Conservation (phyloP, 371 early-diverging fungal genomes). For the Nematocida parisii region DNA sequence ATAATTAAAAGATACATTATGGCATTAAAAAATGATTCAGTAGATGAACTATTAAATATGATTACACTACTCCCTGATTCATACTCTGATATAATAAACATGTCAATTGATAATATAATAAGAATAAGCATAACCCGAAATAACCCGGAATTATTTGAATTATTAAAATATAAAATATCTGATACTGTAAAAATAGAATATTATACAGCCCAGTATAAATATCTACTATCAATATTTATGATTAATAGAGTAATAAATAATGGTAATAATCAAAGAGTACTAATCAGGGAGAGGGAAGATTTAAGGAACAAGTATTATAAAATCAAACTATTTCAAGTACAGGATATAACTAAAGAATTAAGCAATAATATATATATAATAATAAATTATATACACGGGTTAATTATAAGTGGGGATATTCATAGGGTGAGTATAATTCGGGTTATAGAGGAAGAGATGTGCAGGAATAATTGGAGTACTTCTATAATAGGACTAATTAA, state of each 20-base stretch:
- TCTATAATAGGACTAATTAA: background rate
- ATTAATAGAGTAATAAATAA: slow-evolving; percentile 24
- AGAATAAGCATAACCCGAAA: background rate
- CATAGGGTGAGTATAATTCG: background rate
- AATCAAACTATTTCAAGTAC: background rate
- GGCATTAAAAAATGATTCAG: background rate
- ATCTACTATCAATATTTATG: background rate
- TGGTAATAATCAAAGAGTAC: background rate
- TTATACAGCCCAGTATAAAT: background rate
- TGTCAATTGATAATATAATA: slow-evolving; percentile 11
- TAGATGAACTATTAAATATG: slow-evolving; percentile 27
- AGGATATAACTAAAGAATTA: background rate
- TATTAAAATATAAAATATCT: background rate
- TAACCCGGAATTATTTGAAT: background rate
- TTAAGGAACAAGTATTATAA: background rate
- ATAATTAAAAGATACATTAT: background rate
- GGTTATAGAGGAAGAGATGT: background rate
- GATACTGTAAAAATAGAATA: slow-evolving; percentile 20
- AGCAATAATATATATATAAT: background rate
- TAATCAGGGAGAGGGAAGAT: slow-evolving; percentile 10
- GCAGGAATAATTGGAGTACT: background rate
- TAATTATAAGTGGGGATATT: background rate
- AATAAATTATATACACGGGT: background rate
- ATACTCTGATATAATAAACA: background rate
- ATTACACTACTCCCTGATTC: background rate